Evolutionary conservation across 768 basidiomycete genomes (phyloP), one percentile per base, ranked within the genome.

Genomic region (Astraeus odoratus): DNA sequence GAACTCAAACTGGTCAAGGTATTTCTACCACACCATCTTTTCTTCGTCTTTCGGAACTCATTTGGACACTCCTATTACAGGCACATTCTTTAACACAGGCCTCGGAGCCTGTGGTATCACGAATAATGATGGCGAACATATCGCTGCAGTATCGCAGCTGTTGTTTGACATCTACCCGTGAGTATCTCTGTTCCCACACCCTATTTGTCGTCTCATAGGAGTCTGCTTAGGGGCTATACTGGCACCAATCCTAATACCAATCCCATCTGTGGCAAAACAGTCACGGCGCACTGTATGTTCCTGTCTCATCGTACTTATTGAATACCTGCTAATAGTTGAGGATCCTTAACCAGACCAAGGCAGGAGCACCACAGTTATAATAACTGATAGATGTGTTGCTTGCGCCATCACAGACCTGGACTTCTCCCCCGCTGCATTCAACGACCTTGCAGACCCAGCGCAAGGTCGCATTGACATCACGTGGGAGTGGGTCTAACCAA

Each of bases 181-280:
- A 46, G 60, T 37, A 3, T 22, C 20, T 8, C 37, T 30, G 39
- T 37, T 36, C 9, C 16, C 36, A 2, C 26, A 25, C 15, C 4
- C 25, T 16, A 7, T 30, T 31, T 12, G 4, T 31, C 6, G 22
- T 25, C 39, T 43, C 3, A 47, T 43, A 16, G 19, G n/a, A 15
- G 43, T 29, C 12, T 31, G 30, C 30, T 31, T 31, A 83, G 81
- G 39, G 76, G 72, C 22, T 81, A 78, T 61, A 48, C 61, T 16
- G 71, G 74, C 25, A 67, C 39, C 18, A 81, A 87, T 69, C 80
- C 84, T n/a, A 86, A 86, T 66, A 59, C 55, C 46, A 86, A 89
- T 67, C 82, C 85, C 27, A 57, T 87, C 50, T 87, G 85, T 61
- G 68, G 69, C 49, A 70, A 67, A 56, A 63, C 68, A 51, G 66